Evolutionary conservation across 108 stramenopile genomes (phyloP), one percentile per base, ranked within the genome.

Genomic region (Mediolabrus comicus): DNA sequence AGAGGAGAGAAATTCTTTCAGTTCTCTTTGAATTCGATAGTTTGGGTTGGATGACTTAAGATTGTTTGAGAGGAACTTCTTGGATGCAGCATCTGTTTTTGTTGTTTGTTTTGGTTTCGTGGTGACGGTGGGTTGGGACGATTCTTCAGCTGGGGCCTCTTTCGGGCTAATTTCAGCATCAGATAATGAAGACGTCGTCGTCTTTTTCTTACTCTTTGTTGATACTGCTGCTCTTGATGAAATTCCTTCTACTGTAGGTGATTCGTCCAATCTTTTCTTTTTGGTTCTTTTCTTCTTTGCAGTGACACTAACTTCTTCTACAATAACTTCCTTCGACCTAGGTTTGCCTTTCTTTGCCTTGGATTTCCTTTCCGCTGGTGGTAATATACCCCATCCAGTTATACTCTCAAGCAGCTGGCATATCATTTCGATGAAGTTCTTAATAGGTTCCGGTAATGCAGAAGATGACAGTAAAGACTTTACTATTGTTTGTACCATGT

Each of bases 11-110:
- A 95, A 95, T 59, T 86, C 84, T 64, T 91, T 92, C 13, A 95
- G 80, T 77, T 95, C 94, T 28, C 85, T 79, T 82, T 95, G 94
- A 63, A 95, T 91, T 22, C 94, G 82, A 66, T 90, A 90, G 71
- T 89, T 90, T 19, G 90, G 90, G 51, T 83, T 88, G 58, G 83
- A 86, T 16, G 82, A 75, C 59, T 86, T 85, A 25, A 91, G 59
- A 16, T 69, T 76, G 24, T 67, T 79, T 13, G 76, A 43, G 9
- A 91, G 34, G 43, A 91, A 88, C 52, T 88, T 84, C 51, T 84
- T 69, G 55, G 67, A 72, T 1, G 72, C 71, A 10, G 89, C 80
- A 28, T 84, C 81, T 9, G 67, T 43, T 3, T 79, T 74, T 54
- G 76, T 19, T 64, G 72, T 66, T 67, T 75, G 24, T 46, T 26